These are phyloP conservation scores for Annulohypoxylon maeteangense DNA, from an alignment of 495 filamentous ascomycete genomes.

Conservation along the genomic window DNA sequence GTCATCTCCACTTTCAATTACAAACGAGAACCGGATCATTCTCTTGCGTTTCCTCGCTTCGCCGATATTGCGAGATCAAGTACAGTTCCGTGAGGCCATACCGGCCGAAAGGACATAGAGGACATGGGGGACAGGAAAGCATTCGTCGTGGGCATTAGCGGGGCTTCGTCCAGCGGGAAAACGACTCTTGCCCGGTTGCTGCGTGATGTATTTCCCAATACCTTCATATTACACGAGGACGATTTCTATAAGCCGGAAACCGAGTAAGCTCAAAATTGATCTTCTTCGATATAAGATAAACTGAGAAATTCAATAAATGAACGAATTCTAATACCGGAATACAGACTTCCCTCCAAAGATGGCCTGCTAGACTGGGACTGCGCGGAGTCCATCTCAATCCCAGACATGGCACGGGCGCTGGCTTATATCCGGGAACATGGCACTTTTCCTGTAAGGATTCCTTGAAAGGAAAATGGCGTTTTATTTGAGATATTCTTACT, in stretches of 20 bases:
- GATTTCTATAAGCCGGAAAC: slow-evolving; percentile 88
- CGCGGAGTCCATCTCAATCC: slow-evolving; percentile 73
- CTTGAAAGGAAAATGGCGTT: background rate
- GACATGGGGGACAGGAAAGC: slow-evolving; percentile 55
- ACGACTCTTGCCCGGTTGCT: slow-evolving; percentile 81
- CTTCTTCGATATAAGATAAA: background rate
- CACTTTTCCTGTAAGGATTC: slow-evolving; percentile 64
- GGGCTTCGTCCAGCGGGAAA: slow-evolving; percentile 81
- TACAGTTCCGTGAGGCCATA: background rate
- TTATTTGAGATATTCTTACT: background rate
- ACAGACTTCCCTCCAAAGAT: slow-evolving; percentile 61
- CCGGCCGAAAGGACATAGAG: slow-evolving; percentile 27
- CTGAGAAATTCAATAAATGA: background rate
- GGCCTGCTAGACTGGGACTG: slow-evolving; percentile 90
- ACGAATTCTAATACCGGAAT: background rate
- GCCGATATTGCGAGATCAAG: background rate
- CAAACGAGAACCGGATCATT: background rate
- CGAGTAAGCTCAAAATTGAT: slow-evolving; percentile 55
- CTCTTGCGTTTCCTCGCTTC: background rate
- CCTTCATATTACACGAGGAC: slow-evolving; percentile 89
- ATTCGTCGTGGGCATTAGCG: slow-evolving; percentile 76
- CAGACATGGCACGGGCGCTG: slow-evolving; percentile 69
- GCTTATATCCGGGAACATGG: slow-evolving; percentile 71
- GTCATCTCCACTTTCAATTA: slow-evolving; percentile 10
- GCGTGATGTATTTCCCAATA: slow-evolving; percentile 73